Evolutionary conservation across 163 green algal species (phyloP), one percentile per base, ranked within the genome.

Genomic region (Scenedesmus sp.): DNA sequence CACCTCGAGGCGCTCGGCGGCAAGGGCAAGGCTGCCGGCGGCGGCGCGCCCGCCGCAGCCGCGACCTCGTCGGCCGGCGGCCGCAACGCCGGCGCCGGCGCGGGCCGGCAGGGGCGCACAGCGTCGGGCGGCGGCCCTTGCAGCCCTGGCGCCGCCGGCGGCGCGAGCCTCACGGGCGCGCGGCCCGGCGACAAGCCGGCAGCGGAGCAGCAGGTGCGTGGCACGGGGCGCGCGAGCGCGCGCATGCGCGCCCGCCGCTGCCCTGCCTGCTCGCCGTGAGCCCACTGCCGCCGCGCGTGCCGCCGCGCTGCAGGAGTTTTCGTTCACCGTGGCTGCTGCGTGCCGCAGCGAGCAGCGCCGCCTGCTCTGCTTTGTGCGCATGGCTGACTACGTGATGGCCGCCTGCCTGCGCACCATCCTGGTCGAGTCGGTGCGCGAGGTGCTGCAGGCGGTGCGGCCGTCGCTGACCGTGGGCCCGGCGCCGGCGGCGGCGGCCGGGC

Each of bases 331-430:
- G 26, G 85, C 86, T 20, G 93, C 93, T 2, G 90, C 93, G 4
- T 84, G 84, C n/a, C 88, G 93, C 70, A 91, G 72, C 50, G 89
- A 95, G 75, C 89, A 94, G 82, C 85, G 93, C 4, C 84, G 88
- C 1, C 81, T 96, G 31, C 70, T 93, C 24, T 86, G 70, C 64
- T 97, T 89, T 86, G 87, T 97, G 14, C 85, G 88, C 62, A 88
- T 96, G 77, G 76, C 78, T 15, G 93, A 97, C 83, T 94, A 93
- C 80, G 93, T 96, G 84, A 87, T 96, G 18, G 89, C 78, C 67
- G 89, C 92, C 71, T 89, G 89, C 1, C 81, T 95, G 70, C 89
- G 91, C 77, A 87, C 80, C 5, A 54, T 94, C 28, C 83, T 96
- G 62, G 33, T 92, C 14, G 79, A 89, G 50, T 90, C 84, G 7